Evolutionary conservation across 2,329 filamentous ascomycete species (phyloP).

Genomic region (Colletotrichum sp.): DNA sequence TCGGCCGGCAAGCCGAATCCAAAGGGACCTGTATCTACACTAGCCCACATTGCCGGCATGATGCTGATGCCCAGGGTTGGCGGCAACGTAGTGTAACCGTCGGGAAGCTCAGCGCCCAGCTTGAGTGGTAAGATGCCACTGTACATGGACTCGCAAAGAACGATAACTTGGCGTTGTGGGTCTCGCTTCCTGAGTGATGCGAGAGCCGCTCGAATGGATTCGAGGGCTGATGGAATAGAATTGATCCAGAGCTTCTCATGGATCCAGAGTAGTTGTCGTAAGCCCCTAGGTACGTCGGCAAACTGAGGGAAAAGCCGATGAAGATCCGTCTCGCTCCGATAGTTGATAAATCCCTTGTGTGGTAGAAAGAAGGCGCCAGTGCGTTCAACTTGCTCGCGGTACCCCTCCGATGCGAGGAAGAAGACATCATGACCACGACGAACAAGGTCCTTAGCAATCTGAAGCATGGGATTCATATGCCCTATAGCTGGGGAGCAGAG

Average conservation of each 20-base stretch:
- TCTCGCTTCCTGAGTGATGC: constrained; percentile 34
- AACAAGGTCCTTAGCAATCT: background rate
- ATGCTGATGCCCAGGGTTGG: constrained; percentile 43
- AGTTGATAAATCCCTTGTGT: background rate
- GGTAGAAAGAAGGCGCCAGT: constrained; percentile 38
- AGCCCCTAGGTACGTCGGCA: constrained; percentile 11
- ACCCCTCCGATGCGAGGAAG: constrained; percentile 36
- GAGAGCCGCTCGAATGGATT: constrained; percentile 28
- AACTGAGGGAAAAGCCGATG: background rate
- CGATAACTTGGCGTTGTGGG: constrained; percentile 41
- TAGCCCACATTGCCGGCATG: constrained; percentile 37
- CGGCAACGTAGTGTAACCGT: constrained; percentile 37
- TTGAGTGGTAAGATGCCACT: constrained; percentile 41
- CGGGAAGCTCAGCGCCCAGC: constrained; percentile 40
- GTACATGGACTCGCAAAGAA: constrained; percentile 44
- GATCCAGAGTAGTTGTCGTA: constrained; percentile 13
- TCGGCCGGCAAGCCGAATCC: constrained; percentile 34
- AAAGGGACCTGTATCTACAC: constrained; percentile 42
- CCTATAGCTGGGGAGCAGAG: background rate
- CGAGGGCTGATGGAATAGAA: background rate
- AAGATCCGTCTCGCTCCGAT: background rate
- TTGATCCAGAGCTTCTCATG: background rate
- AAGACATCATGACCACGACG: constrained; percentile 29
- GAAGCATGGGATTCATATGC: background rate
- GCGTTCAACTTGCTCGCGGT: constrained; percentile 32